Base-by-base conservation (phyloP, 2,329 filamentous ascomycete species). In the Epichloe glyceriae region DNA sequence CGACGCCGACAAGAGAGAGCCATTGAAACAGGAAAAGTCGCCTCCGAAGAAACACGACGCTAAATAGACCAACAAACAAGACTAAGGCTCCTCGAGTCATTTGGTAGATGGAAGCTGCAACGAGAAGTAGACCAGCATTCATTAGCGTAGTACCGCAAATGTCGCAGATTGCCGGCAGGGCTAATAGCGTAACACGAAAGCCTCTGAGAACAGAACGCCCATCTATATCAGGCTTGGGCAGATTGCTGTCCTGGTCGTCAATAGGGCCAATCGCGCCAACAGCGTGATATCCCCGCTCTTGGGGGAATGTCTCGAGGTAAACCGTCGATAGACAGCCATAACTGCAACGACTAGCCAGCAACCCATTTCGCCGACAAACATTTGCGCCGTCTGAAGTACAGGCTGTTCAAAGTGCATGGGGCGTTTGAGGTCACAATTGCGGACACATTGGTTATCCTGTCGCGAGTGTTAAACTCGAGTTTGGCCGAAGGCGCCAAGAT, bases 71-170 rank as follows among this genome's bases (percentile, higher is more conserved):
- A 19, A 98, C 93, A 60, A 98, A 98, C 6, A 98, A 76, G 3
- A 98, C 91, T 41, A 98, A 75, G 0, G 93, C 93, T 8, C 93
- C 93, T 53, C 93, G 78, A 1, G 91, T 97, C 93, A 98, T 98
- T 70, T 98, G 93, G 70, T 96, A 98, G 62, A 98, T 96, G 54
- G 88, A 94, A 1, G 93, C 88, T 12, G 88, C 93, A 22, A 97
- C 90, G 64, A 97, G 90, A 46, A 97, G 76, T 57, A 98, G 75
- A 3, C 93, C 93, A 4, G 88, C 86, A 63, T 98, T 98, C 90
- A 98, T 97, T 50, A 97, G 78, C 4, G 93, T 98, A 4, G 93
- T 98, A 46, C 88, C 93, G 22, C 86, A 82, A 56, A 97, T 95
- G 65, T 98, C 93, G 69, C 90, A 96, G 62, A 89, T 85, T 41